These are phyloP conservation scores for Spergularia marina DNA, from an alignment of 148 eudicot species.

Conservation along the genomic window DNA sequence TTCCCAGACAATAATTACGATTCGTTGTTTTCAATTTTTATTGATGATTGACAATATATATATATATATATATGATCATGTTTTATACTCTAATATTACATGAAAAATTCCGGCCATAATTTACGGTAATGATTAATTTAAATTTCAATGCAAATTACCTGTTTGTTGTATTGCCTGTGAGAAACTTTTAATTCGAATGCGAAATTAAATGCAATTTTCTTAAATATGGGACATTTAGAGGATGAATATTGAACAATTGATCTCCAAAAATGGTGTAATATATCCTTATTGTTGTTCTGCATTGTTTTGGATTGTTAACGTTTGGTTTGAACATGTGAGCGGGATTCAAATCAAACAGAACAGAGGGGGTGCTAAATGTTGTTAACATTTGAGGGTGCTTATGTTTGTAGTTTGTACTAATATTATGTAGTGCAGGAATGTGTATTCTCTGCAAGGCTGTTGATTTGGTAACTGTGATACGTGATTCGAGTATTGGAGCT, in stretches of 20 bases:
- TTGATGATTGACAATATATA: neutral
- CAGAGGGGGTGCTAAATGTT: neutral
- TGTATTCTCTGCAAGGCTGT: constrained; percentile 1
- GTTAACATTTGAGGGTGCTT: neutral
- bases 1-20: neutral
- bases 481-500: neutral
- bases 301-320: no score
- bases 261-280: neutral
- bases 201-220: neutral
- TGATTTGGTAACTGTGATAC: constrained; percentile 1
- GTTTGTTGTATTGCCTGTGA: constrained; percentile 10
- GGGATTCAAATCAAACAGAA: no score
- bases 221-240: neutral
- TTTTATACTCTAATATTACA: neutral
- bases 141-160: neutral
- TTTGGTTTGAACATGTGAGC: no score
- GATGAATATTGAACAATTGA: neutral
- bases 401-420: neutral
- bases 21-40: neutral
- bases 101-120: neutral
- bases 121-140: neutral
- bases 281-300: neutral
- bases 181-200: neutral
- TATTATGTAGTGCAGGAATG: neutral
- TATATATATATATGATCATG: neutral